A percentile compares a stretch with the other conserved stretches of the same genome.
Conservation (phyloP, 1,139 yeast genomes). For the Scheffersomyces parashehatae region DNA sequence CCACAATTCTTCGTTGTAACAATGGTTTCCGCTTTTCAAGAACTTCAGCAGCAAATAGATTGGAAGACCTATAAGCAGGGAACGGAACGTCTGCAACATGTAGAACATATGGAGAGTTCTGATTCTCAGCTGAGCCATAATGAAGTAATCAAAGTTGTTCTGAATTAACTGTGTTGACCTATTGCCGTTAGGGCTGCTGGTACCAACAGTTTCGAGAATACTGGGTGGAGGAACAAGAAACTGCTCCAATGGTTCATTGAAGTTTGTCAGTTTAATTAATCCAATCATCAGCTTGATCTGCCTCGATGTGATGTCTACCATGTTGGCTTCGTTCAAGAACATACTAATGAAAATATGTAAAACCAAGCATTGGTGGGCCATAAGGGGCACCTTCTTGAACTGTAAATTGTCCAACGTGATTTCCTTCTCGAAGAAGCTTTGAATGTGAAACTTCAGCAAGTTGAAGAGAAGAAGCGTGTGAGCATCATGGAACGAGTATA, state of each 20-base stretch:
- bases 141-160: constrained; percentile 71
- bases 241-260: constrained; percentile 69
- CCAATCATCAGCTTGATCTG: constrained; percentile 80
- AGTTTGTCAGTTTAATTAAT: constrained; percentile 71
- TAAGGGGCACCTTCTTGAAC: constrained; percentile 71
- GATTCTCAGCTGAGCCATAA: constrained; percentile 79
- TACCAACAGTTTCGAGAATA: constrained; percentile 2
- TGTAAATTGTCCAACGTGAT: constrained; percentile 46
- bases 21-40: constrained; percentile 73
- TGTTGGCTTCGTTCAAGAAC: constrained; percentile 73
- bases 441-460: constrained; percentile 75
- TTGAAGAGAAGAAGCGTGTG: constrained; percentile 78
- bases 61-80: constrained; percentile 65
- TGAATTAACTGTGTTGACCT: constrained; percentile 21
- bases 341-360: constrained; percentile 80
- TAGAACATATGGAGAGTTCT: constrained; percentile 82
- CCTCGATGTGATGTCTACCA: constrained; percentile 71
- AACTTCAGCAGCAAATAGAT: constrained; percentile 56
- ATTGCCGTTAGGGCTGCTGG: constrained; percentile 8
- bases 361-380: constrained; percentile 86
- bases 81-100: constrained; percentile 67
- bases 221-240: constrained; percentile 58
- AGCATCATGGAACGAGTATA: constrained; percentile 77
- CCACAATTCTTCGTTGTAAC: constrained; percentile 73
- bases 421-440: constrained; percentile 67